Evolutionary conservation across 1,139 yeast species (phyloP).

Genomic region (Candida sanyaensis): DNA sequence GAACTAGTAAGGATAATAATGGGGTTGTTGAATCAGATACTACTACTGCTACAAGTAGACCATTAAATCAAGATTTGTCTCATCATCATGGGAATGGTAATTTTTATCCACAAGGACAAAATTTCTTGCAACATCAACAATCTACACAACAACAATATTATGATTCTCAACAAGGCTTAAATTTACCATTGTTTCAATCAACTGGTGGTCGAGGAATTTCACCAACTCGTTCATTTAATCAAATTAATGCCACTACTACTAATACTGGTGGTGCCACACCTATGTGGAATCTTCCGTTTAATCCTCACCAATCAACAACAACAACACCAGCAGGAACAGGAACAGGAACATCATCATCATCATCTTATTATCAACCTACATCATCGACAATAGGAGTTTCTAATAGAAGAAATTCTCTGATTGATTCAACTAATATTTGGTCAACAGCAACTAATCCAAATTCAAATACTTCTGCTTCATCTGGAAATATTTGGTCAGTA

Average conservation of each 20-base stretch:
- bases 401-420: conserved; percentile 7
- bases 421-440: conserved; percentile 12
- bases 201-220: not conserved
- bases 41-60: not conserved
- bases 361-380: conserved; percentile 2
- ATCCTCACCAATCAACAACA: not conserved
- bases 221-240: conserved; percentile 1
- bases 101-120: not conserved
- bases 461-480: not conserved
- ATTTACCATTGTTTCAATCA: not conserved
- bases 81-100: conserved; percentile 1
- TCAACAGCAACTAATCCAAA: not conserved
- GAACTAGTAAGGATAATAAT: not conserved
- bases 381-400: not conserved
- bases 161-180: not conserved
- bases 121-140: conserved; percentile 3
- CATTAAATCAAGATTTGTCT: not conserved
- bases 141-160: conserved; percentile 4
- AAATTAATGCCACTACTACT: not conserved
- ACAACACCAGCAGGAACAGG: too few relatives aligned
- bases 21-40: not conserved
- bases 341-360: not conserved
- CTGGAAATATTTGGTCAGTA: conserved; percentile 6
- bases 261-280: not conserved
- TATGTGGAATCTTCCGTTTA: conserved; percentile 2